A percentile compares a stretch with the other conserved stretches of the same genome.
phyloP scores from a whole-genome alignment of 2,329 filamentous ascomycete genomes.

The Scedosporium dehoogii region DNA sequence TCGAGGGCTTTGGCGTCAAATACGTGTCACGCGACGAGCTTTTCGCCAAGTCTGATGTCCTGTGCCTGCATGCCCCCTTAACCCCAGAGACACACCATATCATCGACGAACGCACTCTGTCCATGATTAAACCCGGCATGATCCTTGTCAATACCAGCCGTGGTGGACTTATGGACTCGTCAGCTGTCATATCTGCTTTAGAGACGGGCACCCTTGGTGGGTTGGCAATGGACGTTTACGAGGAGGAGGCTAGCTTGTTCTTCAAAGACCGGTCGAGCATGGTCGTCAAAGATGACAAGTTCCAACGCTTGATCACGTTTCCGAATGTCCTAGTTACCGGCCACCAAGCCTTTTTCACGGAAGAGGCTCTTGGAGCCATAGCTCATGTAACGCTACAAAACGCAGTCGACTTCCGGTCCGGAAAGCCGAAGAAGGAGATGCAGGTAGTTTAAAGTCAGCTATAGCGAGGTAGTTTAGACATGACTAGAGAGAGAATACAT shows the following conservation, averaged over 20 bases:
- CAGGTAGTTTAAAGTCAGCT: too few relatives aligned
- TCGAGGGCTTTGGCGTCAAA: constrained; percentile 33
- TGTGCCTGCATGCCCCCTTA: constrained; percentile 58
- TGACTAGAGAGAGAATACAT: too few relatives aligned
- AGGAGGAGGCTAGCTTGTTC: constrained; percentile 51
- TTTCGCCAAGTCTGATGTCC: constrained; percentile 45
- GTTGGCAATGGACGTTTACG: constrained; percentile 59
- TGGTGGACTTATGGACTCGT: constrained; percentile 52
- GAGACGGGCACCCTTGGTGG: constrained; percentile 50
- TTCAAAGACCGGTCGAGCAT: constrained; percentile 55
- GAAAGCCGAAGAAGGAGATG: too few relatives aligned
- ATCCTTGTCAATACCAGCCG: constrained; percentile 60
- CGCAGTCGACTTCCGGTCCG: too few relatives aligned
- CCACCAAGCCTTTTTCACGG: constrained; percentile 61
- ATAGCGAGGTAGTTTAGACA: too few relatives aligned
- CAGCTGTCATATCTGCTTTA: constrained; percentile 48
- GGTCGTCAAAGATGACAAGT: constrained; percentile 55
- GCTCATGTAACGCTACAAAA: too few relatives aligned
- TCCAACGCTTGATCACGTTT: constrained; percentile 58
- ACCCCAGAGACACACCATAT: constrained; percentile 49
- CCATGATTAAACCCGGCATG: constrained; percentile 46
- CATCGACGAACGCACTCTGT: constrained; percentile 43
- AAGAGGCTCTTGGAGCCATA: constrained; percentile 40
- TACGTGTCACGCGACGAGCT: constrained; percentile 45
- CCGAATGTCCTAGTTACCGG: constrained; percentile 57